Evolutionary conservation across 768 basidiomycete genomes (phyloP).

Genomic region (Suillus tomentosus): DNA sequence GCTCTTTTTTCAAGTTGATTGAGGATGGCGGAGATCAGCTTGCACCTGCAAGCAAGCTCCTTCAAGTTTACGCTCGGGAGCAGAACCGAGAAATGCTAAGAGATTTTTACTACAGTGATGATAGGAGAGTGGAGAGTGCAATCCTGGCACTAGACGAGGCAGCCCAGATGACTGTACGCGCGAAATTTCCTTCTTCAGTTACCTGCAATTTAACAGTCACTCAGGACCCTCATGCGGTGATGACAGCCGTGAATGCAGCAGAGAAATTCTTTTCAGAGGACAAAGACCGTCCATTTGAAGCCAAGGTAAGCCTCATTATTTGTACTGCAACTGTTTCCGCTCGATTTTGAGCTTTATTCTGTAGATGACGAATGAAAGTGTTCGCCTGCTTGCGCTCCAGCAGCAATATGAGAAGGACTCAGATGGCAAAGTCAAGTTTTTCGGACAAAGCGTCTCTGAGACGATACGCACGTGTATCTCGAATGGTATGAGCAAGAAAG

Average conservation of each 20-base stretch:
- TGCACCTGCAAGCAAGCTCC: conserved; percentile 70
- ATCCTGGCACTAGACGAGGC: conserved; percentile 88
- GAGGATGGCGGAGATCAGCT: conserved; percentile 85
- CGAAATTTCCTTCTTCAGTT: neutral
- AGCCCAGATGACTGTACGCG: conserved; percentile 56
- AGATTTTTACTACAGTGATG: conserved; percentile 98
- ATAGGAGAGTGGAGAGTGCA: conserved; percentile 91
- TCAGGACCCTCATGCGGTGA: conserved; percentile 73
- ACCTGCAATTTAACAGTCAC: neutral
- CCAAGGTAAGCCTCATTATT: conserved; percentile 59
- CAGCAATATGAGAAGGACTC: conserved; percentile 87
- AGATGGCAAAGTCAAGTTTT: conserved; percentile 75
- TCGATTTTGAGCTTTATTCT: neutral
- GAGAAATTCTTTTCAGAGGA: conserved; percentile 96
- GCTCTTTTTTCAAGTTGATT: conserved; percentile 91
- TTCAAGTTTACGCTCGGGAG: conserved; percentile 89
- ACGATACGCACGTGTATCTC: conserved; percentile 79
- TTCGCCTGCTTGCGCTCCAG: conserved; percentile 74
- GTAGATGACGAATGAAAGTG: conserved; percentile 91
- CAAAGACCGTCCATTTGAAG: conserved; percentile 88
- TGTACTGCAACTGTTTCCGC: neutral
- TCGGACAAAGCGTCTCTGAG: conserved; percentile 84
- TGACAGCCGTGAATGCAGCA: conserved; percentile 74
- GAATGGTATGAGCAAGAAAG: conserved; percentile 81
- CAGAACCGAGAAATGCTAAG: conserved; percentile 90